phyloP scores from a whole-genome alignment of 768 basidiomycete species.

The Tubosaeta brunneosetosa region DNA sequence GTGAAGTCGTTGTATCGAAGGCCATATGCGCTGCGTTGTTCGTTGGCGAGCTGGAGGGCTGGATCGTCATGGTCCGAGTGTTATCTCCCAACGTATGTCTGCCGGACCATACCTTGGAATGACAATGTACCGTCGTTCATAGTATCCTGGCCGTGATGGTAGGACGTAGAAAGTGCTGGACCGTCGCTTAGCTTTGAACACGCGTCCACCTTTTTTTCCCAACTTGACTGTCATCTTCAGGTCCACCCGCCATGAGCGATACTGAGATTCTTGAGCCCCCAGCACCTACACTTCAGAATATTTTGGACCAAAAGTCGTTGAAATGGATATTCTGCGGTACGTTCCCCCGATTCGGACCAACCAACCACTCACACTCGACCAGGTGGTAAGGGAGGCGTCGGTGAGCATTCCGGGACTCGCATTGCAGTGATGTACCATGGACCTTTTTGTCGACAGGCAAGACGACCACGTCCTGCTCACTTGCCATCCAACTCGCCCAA shows the following conservation, averaged over 20 bases:
- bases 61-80: slow-evolving; percentile 4
- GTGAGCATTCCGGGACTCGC: slow-evolving; percentile 41
- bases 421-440: background rate
- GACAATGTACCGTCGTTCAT: slow-evolving; percentile 29
- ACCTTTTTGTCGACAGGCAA: slow-evolving; percentile 57
- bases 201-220: slow-evolving; percentile 10
- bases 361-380: slow-evolving; percentile 13
- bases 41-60: slow-evolving; percentile 84
- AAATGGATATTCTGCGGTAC: slow-evolving; percentile 99
- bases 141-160: slow-evolving; percentile 7
- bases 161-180: slow-evolving; percentile 10
- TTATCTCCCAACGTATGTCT: background rate
- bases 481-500: slow-evolving; percentile 93
- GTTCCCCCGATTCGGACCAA: slow-evolving; percentile 29
- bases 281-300: slow-evolving; percentile 85
- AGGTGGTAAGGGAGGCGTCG: slow-evolving; percentile 99
- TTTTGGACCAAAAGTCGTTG: slow-evolving; percentile 86
- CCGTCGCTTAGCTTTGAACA: slow-evolving; percentile 17
- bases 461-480: slow-evolving; percentile 95
- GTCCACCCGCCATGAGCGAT: slow-evolving; percentile 34
- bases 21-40: slow-evolving; percentile 88
- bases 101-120: slow-evolving; percentile 38
- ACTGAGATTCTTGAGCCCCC: slow-evolving; percentile 43
- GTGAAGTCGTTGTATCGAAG: slow-evolving; percentile 84
- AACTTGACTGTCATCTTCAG: slow-evolving; percentile 5